Base-by-base conservation (phyloP, 2,329 filamentous ascomycete species). In the Moelleriella libera region DNA sequence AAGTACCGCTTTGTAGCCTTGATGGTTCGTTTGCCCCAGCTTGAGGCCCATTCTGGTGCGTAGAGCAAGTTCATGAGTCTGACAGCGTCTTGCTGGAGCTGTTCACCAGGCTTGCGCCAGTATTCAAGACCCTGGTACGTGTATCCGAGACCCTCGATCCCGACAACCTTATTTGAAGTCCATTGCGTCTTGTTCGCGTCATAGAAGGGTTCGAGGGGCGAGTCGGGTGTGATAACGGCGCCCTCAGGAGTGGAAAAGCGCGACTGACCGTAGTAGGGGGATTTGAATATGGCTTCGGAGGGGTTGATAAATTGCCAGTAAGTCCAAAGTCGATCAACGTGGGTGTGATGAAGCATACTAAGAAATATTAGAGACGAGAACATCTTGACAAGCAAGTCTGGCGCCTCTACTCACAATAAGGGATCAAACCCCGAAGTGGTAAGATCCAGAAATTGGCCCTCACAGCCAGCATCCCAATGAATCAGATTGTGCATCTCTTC, bases 281-380 rank as follows among this genome's bases (percentile, higher is more conserved):
- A 53, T 32, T 48, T 54, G 54, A 70, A 67, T 31, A 65, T 57
- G 47, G 56, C 51, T 50, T 62, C 53, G 43, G 55, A 50, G 28
- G 66, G 67, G 49, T 58, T 54, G 45, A 75, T 65, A 30, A 63
- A 65, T 55, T 73, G 64, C 68, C 67, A 76, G 54, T 73, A 68
- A n/a, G 76, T 71, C 62, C 80, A 82, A 39, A 84, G 66, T 41
- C 80, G 74, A 55, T 84, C 79, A 47, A 84, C 70, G 54, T 84
- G 78, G 56, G 69, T 61, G 62, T 73, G 72, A 50, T 73, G 70
- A 30, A 73, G 57, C 68, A 67, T 68, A 53, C 62, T 63, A 9
- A 8, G 32, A 21, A 21, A 21, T 3, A 21, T 21, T 21, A 21
- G 21, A 21, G 21, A 3, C 21, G 21, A 21, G 21, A 21, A 21